Evolutionary conservation across 495 filamentous ascomycete genomes (phyloP).

Genomic region (Aspergillus cristatus): DNA sequence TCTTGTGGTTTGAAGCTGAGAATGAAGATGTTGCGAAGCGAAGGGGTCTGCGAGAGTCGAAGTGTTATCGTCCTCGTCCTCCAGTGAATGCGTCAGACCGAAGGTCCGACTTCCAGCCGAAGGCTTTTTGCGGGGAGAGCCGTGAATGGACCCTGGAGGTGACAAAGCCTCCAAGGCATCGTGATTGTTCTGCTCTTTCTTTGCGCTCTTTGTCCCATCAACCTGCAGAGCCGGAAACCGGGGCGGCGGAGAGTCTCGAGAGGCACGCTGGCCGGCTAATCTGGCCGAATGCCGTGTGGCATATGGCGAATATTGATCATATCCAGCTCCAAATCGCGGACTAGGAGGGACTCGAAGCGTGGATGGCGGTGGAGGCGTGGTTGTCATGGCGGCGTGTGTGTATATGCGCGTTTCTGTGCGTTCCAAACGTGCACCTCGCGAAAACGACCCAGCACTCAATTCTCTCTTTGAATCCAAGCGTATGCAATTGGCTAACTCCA

Average conservation of each 20-base stretch:
- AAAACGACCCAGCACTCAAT: neutral
- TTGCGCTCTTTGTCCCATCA: constrained; percentile 9
- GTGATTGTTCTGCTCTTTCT: constrained; percentile 10
- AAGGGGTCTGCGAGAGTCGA: constrained; percentile 14
- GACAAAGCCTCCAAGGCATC: constrained; percentile 13
- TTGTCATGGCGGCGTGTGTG: constrained; percentile 42
- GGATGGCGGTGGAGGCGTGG: constrained; percentile 57
- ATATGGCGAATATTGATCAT: constrained; percentile 64
- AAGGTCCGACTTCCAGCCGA: constrained; percentile 5
- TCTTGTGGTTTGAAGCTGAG: constrained; percentile 16
- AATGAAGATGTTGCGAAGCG: constrained; percentile 8
- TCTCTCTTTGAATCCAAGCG: neutral
- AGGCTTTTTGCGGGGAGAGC: constrained; percentile 46
- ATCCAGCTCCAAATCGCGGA: constrained; percentile 58
- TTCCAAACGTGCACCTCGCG: too few species aligned
- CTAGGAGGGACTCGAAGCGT: constrained; percentile 59
- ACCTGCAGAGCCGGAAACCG: constrained; percentile 14
- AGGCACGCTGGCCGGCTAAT: constrained; percentile 31
- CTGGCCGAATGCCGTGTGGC: constrained; percentile 40
- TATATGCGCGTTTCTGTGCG: neutral
- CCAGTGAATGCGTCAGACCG: constrained; percentile 11
- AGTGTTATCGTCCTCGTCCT: neutral
- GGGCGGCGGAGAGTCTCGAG: constrained; percentile 28
- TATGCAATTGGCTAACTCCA: neutral
- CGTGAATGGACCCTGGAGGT: constrained; percentile 31